These are phyloP conservation scores for Leucoagaricus sp. DNA, from an alignment of 1,284 basidiomycete genomes.

Conservation along the genomic window DNA sequence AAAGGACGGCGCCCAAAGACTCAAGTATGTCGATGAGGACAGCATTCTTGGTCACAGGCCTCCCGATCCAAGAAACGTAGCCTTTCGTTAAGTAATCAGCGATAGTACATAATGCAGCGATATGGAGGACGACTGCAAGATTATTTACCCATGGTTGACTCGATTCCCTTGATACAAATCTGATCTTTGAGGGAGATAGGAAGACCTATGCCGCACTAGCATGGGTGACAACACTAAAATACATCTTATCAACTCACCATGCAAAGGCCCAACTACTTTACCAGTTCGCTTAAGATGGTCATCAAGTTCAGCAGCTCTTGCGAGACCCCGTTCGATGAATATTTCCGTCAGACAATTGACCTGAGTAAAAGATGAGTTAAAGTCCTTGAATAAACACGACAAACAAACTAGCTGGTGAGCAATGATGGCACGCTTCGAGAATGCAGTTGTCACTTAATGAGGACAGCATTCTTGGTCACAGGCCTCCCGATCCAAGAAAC, in stretches of 20 bases:
- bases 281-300: constrained; percentile 50
- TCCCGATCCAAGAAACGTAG: constrained; percentile 66
- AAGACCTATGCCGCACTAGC: constrained; percentile 36
- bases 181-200: constrained; percentile 70
- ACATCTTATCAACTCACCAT: constrained; percentile 36
- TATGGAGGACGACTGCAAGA: neutral
- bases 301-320: constrained; percentile 59
- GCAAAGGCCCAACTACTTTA: constrained; percentile 53
- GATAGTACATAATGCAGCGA: too few species aligned
- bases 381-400: neutral
- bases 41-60: constrained; percentile 49
- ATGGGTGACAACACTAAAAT: neutral
- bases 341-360: constrained; percentile 71
- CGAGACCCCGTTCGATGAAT: constrained; percentile 61
- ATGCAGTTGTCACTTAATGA: constrained; percentile 73
- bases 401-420: constrained; percentile 79
- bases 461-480: constrained; percentile 48
- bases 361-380: constrained; percentile 10
- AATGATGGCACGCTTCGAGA: constrained; percentile 77
- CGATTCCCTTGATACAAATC: constrained; percentile 56
- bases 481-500: constrained; percentile 62
- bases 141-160: constrained; percentile 54
- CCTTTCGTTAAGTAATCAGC: constrained; percentile 44
- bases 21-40: constrained; percentile 56
- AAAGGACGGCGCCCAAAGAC: constrained; percentile 62